These are phyloP conservation scores for Eruca vesicaria DNA, from an alignment of 441 rosid species.

Conservation along the genomic window DNA sequence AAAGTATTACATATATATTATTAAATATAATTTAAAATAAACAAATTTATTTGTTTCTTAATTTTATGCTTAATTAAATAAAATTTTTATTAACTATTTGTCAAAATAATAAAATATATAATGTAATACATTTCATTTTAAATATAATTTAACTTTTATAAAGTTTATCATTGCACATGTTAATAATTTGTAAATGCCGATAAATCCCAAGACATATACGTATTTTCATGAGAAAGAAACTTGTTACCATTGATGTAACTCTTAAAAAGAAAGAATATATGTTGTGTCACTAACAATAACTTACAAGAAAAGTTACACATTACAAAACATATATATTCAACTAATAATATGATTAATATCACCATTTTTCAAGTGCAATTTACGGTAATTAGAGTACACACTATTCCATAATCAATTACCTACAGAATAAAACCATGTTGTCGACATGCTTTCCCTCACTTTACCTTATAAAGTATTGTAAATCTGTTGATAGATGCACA, in stretches of 20 bases:
- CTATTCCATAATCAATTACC: conserved; percentile 28
- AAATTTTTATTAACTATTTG: too few relatives aligned
- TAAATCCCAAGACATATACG: not conserved
- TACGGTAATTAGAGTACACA: conserved; percentile 30
- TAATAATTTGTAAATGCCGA: not conserved
- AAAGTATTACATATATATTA: too few relatives aligned
- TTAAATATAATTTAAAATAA: too few relatives aligned
- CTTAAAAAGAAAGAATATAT: conserved; percentile 10
- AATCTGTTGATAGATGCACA: conserved; percentile 15
- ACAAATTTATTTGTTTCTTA: too few relatives aligned
- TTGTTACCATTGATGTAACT: conserved; percentile 12
- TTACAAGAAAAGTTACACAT: not conserved
- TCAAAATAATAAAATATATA: too few relatives aligned
- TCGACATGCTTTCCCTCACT: conserved; percentile 23
- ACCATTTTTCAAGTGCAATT: conserved; percentile 7
- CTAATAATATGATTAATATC: conserved; percentile 5
- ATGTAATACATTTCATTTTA: too few relatives aligned
- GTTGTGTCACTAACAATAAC: conserved; percentile 19
- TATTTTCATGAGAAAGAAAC: not conserved
- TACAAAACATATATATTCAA: not conserved
- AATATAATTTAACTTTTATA: too few relatives aligned
- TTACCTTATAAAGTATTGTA: conserved; percentile 8
- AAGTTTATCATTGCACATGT: too few relatives aligned
- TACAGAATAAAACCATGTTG: conserved; percentile 35
- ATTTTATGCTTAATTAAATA: too few relatives aligned